These are phyloP conservation scores for Sisymbrium altissimum DNA, from an alignment of 345 rosid species.

Conservation along the genomic window DNA sequence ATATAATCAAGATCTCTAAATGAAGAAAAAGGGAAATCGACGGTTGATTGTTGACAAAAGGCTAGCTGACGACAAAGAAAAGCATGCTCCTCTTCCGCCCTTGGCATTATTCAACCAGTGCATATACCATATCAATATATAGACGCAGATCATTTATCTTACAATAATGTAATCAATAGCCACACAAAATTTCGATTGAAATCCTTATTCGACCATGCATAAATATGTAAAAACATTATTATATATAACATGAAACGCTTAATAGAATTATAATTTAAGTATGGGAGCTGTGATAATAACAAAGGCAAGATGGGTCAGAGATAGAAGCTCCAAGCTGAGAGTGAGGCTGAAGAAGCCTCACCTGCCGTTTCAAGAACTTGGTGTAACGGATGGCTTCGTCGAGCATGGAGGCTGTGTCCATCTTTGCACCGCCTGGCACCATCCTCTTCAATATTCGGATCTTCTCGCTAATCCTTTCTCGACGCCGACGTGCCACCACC, in stretches of 20 bases:
- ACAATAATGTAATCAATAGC: background rate
- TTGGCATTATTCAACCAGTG: background rate
- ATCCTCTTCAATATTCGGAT: conserved; percentile 81
- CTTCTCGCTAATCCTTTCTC: conserved; percentile 94
- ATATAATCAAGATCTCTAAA: background rate
- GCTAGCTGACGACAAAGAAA: too few species aligned
- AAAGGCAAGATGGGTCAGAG: conserved; percentile 27
- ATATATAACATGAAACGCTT: background rate
- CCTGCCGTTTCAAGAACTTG: conserved; percentile 86
- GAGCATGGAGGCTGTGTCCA: conserved; percentile 98
- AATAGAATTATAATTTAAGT: background rate
- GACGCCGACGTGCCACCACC: conserved; percentile 83
- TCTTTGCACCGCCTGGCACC: conserved; percentile 89
- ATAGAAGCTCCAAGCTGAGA: conserved; percentile 31
- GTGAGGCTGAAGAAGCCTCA: conserved; percentile 59
- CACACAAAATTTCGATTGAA: background rate
- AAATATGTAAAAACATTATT: background rate
- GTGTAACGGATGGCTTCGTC: conserved; percentile 91
- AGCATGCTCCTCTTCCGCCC: too few species aligned
- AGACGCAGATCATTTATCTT: background rate
- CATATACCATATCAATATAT: background rate
- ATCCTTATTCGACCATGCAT: background rate
- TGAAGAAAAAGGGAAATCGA: too few species aligned
- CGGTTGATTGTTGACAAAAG: too few species aligned
- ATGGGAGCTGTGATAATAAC: conserved; percentile 3